Percentiles rank a stretch among this genome's conserved stretches.
Conservation (phyloP, 73 alveolate genomes). For the Uronychia setigera region DNA sequence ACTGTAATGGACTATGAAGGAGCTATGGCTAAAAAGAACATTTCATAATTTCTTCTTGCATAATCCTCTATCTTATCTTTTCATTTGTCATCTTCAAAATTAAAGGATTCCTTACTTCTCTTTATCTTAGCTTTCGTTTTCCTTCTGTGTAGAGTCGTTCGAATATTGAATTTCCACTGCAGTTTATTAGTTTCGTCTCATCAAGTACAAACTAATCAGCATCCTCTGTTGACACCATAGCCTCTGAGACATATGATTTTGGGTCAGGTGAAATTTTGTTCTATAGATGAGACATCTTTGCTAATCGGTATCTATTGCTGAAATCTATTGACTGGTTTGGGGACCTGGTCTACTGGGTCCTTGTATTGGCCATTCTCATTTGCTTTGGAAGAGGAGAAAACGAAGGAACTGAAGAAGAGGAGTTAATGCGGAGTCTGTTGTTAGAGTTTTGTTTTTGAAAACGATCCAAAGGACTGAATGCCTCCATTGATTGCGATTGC, state of each 20-base stretch:
- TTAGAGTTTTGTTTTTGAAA: not conserved
- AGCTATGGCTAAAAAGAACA: not conserved
- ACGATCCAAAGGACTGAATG: not conserved
- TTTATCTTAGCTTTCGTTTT: not conserved
- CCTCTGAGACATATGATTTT: not conserved
- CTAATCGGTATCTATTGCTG: not conserved
- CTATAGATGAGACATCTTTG: not conserved
- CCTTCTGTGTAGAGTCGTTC: conserved; percentile 2
- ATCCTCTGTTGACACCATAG: not conserved
- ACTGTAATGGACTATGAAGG: not conserved
- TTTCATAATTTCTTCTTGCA: not conserved
- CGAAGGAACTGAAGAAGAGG: not conserved
- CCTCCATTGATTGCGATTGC: too few relatives aligned
- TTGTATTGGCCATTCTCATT: not conserved
- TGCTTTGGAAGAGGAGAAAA: not conserved
- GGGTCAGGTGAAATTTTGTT: not conserved
- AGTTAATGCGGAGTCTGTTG: too few relatives aligned
- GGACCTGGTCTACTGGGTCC: not conserved
- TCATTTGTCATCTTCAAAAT: not conserved
- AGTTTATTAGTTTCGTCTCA: not conserved
- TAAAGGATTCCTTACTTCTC: not conserved
- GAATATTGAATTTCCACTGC: not conserved
- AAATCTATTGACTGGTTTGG: not conserved
- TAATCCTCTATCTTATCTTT: not conserved
- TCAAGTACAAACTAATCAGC: not conserved